Evolutionary conservation across 306 rosid species (phyloP), one percentile per base, ranked within the genome.

Genomic region (Quercus suber): DNA sequence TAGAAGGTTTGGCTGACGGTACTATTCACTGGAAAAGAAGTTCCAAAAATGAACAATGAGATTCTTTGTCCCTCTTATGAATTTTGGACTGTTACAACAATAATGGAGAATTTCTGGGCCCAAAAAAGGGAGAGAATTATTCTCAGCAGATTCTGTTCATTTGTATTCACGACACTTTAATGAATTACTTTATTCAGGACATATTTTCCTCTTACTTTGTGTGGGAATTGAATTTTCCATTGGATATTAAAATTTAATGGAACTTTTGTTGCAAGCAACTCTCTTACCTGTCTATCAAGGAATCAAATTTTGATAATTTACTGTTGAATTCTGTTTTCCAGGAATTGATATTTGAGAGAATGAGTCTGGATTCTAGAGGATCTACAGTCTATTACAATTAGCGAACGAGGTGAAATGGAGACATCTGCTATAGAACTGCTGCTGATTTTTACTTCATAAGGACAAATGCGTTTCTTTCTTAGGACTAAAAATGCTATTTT

Each of bases 321-420:
- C 55, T 55, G 35, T 37, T 74, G 31, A 55, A 12, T 27, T 69
- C 9, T 74, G 71, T 41, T 28, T 53, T 35, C 65, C 31, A 75
- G 82, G 86, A 20, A 53, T 70, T 35, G 20, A 74, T 1, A 28
- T 55, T 2, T 55, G 57, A 25, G 63, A 13, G 52, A 18, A 35
- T 60, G 52, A 45, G 27, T 28, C 23, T 17, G 31, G 78, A 76
- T 61, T 64, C 63, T 18, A 2, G 12, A 20, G 37, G 73, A 56
- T 78, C 25, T 67, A 69, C 55, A 72, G 60, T 78, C 25, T 57
- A 69, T 35, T 28, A 76, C 64, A 18, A 52, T 28, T 15, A 17
- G 57, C 3, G 33, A 51, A 76, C 21, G 71, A 59, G 8, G 13
- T 53, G 61, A 14, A 19, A 56, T 33, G 73, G 17, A 30, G 33